Base-by-base conservation (phyloP, 202 grass and related monocot genomes). In the Saccharum hybrid region DNA sequence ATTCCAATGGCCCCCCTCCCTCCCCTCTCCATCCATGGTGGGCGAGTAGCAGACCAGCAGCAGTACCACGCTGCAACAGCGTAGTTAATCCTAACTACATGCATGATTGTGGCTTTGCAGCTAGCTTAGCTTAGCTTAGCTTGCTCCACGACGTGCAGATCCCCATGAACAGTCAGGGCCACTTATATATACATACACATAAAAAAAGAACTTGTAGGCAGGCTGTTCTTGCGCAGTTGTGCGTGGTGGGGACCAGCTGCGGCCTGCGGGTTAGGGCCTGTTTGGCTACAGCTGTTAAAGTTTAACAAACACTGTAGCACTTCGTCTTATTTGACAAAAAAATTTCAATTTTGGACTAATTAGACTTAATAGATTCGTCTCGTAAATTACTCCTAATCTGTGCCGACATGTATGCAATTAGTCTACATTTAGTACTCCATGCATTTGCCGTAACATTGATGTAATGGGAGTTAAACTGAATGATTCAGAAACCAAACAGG, bases 211-310 rank as follows among this genome's bases (percentile, higher is more conserved):
- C 2, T 34, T 15, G 30, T 70, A 72, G 71, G 48, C 23, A 39
- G 26, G 23, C 69, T 39, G 42, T 45, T 46, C 57, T 33, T 67
- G 18, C 19, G 18, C 19, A 1, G n/a, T 59, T 59, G 56, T 69
- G 65, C 72, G 61, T 68, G 84, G 84, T 90, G 80, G 88, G 80
- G 80, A 75, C 84, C 70, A 59, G 75, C 84, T 46, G 82, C 77
- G 11, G 33, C 63, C 51, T 8, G 51, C 5, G 19, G 52, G 15
- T 71, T 57, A n/a, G n/a, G n/a, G n/a, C n/a, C n/a, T n/a, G n/a
- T n/a, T n/a, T n/a, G n/a, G n/a, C n/a, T n/a, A n/a, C n/a, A n/a
- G n/a, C n/a, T n/a, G n/a, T n/a, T n/a, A n/a, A n/a, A n/a, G n/a
- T n/a, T n/a, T n/a, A n/a, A n/a, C n/a, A n/a, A n/a, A n/a, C n/a